Base-by-base conservation (phyloP, 2,329 filamentous ascomycete species). In the Diplodia intermedia region DNA sequence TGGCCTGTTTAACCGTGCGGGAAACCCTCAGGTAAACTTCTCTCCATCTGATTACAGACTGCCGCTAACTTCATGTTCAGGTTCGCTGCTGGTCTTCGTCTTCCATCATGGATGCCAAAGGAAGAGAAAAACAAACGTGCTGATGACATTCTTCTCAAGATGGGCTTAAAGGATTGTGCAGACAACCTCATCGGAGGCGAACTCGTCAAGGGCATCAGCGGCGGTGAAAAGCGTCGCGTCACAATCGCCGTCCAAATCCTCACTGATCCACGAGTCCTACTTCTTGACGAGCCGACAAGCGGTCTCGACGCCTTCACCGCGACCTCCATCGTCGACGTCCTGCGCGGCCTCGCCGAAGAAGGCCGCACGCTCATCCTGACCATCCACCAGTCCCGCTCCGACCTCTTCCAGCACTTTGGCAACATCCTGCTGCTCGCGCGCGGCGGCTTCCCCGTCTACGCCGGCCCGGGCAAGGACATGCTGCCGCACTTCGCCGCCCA, bases 271-370 rank as follows among this genome's bases (percentile, higher is more conserved):
- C 86, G 88, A 1, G 85, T 94, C 2, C 79, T 94, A 1, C 81
- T 94, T 0, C 84, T 94, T 0, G 91, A 94, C 69, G 91, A 94
- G 71, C 91, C 91, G 0, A 90, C 91, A 0, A 91, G 89, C 3
- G 91, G 91, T 0, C 79, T 93, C 0, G 91, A 94, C 73, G 90
- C 91, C 0, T 93, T 93, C 72, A 93, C 91, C 0, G 91, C 91
- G 1, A 88, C 85, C 65, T 93, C 90, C 1, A 92, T 93, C 70
- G 88, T 92, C 78, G 89, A 92, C 69, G 90, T 93, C 2, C 83
- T 93, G 0, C 84, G 86, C 29, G 88, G 88, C 1, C 82, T 94
- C 2, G 90, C 91, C 0, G 86, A 87, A 26, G 91, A 93, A 78
- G 91, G 91, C 1, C 86, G 90, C 6, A 93, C 91, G 0, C 77